Percentiles rank a stretch among this genome's conserved stretches.
These are phyloP conservation scores for Paramecium sonneborni DNA, from an alignment of 73 alveolate species.

Conservation along the genomic window DNA sequence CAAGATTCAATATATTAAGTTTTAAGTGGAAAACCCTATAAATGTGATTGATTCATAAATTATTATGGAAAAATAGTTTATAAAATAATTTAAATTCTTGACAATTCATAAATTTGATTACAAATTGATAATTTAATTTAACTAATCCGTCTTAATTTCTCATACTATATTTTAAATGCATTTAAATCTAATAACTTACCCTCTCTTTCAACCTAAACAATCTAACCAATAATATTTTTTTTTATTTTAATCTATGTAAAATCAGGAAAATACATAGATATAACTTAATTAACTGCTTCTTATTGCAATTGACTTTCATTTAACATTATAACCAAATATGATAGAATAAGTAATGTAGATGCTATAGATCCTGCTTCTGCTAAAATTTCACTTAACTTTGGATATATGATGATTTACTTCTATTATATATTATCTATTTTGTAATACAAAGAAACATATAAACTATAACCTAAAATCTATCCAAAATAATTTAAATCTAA, in stretches of 20 bases:
- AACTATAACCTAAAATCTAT: background rate
- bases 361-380: slow-evolving; percentile 39
- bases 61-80: background rate
- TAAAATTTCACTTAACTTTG: slow-evolving; percentile 10
- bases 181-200: background rate
- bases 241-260: background rate
- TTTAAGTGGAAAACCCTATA: background rate
- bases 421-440: background rate
- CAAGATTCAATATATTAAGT: background rate
- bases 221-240: background rate
- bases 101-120: slow-evolving; percentile 30
- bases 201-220: background rate
- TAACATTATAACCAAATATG: background rate
- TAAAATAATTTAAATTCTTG: slow-evolving; percentile 15
- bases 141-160: background rate
- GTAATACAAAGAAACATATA: background rate
- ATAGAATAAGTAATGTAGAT: background rate
- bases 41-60: background rate
- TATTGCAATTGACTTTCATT: background rate
- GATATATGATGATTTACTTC: background rate
- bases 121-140: background rate
- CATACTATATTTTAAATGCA: background rate
- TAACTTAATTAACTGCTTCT: background rate
- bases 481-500: background rate
- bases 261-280: background rate